Base-by-base conservation (phyloP, 768 basidiomycete species). In the Phanerodontia chrysosporium region DNA sequence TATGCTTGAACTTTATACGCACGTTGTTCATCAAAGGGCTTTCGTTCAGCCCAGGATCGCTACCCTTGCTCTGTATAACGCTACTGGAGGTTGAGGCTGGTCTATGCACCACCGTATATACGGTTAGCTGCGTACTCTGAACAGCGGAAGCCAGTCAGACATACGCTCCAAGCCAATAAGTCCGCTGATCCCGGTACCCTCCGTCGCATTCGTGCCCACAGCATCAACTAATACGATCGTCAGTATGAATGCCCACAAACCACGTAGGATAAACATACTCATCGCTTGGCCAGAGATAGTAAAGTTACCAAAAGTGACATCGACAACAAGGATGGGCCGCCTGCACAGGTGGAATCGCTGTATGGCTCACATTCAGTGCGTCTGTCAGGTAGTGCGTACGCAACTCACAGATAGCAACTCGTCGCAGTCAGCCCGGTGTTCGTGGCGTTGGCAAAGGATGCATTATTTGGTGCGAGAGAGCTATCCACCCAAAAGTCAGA, bases 81-180 rank as follows among this genome's bases (percentile, higher is more conserved):
- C 32, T 35, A 22, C 51, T 51, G 8, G 51, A 21, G 18, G 16
- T 32, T 29, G 28, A 21, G 8, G 32, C 28, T 1, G 51, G 51
- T n/a, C 51, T 51, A 35, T 12, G 28, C 24, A 49, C n/a, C n/a
- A n/a, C n/a, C n/a, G n/a, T n/a, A n/a, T n/a, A n/a, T n/a, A n/a
- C n/a, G n/a, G n/a, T n/a, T n/a, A n/a, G n/a, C n/a, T n/a, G n/a
- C n/a, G n/a, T n/a, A n/a, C n/a, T n/a, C n/a, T n/a, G n/a, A n/a
- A n/a, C n/a, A n/a, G n/a, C n/a, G n/a, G 13, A 2, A 32, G 51
- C 32, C 29, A 35, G 32, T 7, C 8, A 30, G 8, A 60, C 62
- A 49, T 29, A 63, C 59, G 59, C 36, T 13, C 62, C 56, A 2
- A 63, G 54, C 62, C 62, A 16, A 63, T 42, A 14, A 63, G 36